Percentiles rank a stretch among this genome's conserved stretches.
phyloP scores from a whole-genome alignment of 108 stramenopile genomes.

The Cyclotella sp. region DNA sequence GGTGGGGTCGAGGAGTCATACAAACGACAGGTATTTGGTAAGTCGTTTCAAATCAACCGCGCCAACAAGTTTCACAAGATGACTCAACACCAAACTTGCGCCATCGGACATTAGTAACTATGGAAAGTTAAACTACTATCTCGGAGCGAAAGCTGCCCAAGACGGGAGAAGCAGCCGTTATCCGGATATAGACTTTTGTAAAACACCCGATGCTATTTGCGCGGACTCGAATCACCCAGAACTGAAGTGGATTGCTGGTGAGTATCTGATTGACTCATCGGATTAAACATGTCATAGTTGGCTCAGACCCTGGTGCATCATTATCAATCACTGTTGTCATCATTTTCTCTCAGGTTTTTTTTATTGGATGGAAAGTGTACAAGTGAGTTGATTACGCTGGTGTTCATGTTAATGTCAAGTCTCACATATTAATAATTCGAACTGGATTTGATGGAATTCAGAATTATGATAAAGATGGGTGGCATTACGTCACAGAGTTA shows the following conservation, averaged over 20 bases:
- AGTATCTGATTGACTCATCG: constrained; percentile 14
- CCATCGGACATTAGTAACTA: neutral
- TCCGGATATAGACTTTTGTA: constrained; percentile 31
- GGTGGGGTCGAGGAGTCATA: constrained; percentile 17
- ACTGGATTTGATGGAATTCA: neutral
- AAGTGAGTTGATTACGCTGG: neutral
- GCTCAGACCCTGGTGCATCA: no score
- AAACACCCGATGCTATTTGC: constrained; percentile 23
- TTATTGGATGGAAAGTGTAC: constrained; percentile 23
- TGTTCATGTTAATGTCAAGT: no score
- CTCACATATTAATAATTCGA: no score
- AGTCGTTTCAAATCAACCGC: neutral
- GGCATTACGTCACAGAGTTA: constrained; percentile 18
- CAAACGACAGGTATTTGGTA: constrained; percentile 48
- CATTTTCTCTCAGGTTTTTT: constrained; percentile 9
- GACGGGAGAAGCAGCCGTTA: constrained; percentile 12
- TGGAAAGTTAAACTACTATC: constrained; percentile 34
- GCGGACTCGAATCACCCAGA: neutral
- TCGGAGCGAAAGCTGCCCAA: constrained; percentile 21
- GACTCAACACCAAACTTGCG: neutral
- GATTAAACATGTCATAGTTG: no score
- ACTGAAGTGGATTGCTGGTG: constrained; percentile 27
- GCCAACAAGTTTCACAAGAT: neutral
- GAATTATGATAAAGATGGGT: constrained; percentile 22
- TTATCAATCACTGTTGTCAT: neutral